phyloP scores from a whole-genome alignment of 805 yeast species.

The Yarrowia osloensis region DNA sequence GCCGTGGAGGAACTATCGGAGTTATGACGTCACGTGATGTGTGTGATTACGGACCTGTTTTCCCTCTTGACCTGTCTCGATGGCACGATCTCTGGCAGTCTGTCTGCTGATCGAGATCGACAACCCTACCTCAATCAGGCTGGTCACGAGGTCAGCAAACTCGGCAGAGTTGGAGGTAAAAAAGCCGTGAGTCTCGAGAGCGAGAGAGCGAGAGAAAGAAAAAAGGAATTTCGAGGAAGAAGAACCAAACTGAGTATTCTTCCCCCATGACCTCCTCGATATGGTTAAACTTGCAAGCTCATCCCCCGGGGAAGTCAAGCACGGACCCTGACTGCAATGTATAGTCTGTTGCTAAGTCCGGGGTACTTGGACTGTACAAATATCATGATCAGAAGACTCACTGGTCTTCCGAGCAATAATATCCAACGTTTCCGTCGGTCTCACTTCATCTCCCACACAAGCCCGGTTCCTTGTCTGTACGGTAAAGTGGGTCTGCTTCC shows the following conservation, averaged over 20 bases:
- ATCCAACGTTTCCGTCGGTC: no score
- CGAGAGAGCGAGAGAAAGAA: no score
- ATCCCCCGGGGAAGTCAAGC: constrained; percentile 4
- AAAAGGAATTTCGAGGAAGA: neutral
- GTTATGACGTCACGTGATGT: neutral
- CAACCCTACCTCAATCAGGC: neutral
- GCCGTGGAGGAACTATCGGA: neutral
- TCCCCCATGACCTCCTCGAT: constrained; percentile 15
- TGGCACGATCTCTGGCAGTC: neutral
- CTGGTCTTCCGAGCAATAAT: no score
- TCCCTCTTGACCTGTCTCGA: no score
- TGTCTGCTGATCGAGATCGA: neutral
- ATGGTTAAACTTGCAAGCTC: constrained; percentile 12
- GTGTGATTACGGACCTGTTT: no score
- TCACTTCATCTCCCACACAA: no score
- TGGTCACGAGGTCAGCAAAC: constrained; percentile 12
- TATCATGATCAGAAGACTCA: no score
- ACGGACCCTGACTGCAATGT: neutral
- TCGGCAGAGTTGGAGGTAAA: neutral
- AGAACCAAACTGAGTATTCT: neutral
- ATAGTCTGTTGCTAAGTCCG: neutral
- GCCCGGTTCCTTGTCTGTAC: no score
- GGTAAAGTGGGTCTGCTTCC: neutral
- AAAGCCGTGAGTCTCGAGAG: no score
- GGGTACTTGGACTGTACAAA: no score